Percentiles rank a stretch among this genome's conserved stretches.
phyloP scores from a whole-genome alignment of 495 filamentous ascomycete species.

The Parachaetomium inaequale region DNA sequence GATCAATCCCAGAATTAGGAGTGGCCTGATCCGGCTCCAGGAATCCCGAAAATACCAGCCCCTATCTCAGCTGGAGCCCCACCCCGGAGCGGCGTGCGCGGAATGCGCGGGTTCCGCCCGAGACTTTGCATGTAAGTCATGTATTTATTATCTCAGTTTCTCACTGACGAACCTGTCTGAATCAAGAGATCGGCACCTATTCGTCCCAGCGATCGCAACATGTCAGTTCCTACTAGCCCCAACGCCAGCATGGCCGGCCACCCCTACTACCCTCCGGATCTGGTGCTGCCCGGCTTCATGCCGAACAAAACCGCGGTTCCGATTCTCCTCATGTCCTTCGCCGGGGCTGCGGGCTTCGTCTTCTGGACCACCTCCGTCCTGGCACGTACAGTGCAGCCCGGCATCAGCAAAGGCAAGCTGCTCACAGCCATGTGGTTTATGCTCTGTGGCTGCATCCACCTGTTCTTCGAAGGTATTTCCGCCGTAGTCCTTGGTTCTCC shows the following conservation, averaged over 20 bases:
- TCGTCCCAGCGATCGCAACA: not conserved
- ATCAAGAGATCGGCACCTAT: not conserved
- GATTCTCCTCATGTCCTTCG: slow-evolving; percentile 43
- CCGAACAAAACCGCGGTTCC: slow-evolving; percentile 45
- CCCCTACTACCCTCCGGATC: slow-evolving; percentile 51
- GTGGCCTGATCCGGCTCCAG: not conserved
- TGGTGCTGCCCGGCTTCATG: slow-evolving; percentile 43
- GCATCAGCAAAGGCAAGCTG: slow-evolving; percentile 38
- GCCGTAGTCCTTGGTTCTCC: not conserved
- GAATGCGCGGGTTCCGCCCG: not conserved
- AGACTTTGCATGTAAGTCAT: not conserved
- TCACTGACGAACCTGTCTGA: not conserved
- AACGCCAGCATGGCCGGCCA: slow-evolving; percentile 22
- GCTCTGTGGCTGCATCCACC: slow-evolving; percentile 53
- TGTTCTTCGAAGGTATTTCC: slow-evolving; percentile 50
- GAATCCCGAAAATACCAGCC: not conserved
- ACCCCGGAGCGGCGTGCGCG: not conserved
- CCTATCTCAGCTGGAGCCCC: no score
- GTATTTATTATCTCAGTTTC: not conserved
- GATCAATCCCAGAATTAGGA: not conserved
- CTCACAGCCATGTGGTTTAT: slow-evolving; percentile 53
- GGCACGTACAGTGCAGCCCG: slow-evolving; percentile 24
- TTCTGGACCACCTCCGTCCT: slow-evolving; percentile 35
- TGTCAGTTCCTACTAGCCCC: not conserved
- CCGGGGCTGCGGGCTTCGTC: slow-evolving; percentile 38